Evolutionary conservation across 352 stramenopile genomes (phyloP).

Genomic region (Globisporangium cystogenes): DNA sequence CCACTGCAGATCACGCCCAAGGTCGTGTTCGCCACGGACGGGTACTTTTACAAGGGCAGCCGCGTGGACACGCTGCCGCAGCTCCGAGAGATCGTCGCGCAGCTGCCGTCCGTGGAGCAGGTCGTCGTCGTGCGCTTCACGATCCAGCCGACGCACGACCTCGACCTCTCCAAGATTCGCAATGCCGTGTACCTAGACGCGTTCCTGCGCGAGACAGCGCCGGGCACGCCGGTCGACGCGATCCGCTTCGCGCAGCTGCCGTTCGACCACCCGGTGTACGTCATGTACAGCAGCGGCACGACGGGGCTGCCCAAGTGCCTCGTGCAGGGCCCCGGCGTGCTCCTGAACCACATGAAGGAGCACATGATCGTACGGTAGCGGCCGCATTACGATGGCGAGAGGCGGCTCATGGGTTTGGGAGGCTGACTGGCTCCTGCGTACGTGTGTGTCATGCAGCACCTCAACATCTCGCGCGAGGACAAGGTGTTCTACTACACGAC

Average conservation of each 20-base stretch:
- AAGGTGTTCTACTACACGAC: constrained; percentile 83
- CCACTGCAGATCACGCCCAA: constrained; percentile 53
- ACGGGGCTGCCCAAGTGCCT: constrained; percentile 87
- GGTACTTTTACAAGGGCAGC: constrained; percentile 76
- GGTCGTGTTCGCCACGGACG: constrained; percentile 67
- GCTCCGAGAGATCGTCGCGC: constrained; percentile 50
- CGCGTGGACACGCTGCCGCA: constrained; percentile 59
- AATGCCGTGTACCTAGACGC: constrained; percentile 48
- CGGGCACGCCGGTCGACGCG: constrained; percentile 13
- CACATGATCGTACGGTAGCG: constrained; percentile 49
- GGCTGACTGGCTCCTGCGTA: not conserved
- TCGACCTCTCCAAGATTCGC: constrained; percentile 55
- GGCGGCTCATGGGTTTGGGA: no score
- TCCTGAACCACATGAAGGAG: constrained; percentile 81
- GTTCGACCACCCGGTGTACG: constrained; percentile 84
- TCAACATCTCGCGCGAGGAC: constrained; percentile 58
- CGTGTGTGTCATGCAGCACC: constrained; percentile 26
- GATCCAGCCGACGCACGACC: constrained; percentile 37
- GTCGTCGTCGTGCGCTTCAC: constrained; percentile 68
- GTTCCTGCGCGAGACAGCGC: constrained; percentile 32
- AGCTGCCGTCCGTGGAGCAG: constrained; percentile 57
- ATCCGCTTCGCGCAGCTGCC: constrained; percentile 70
- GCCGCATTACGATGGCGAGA: not conserved
- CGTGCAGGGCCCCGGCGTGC: constrained; percentile 68
- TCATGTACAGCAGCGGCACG: constrained; percentile 87